A percentile compares a stretch with the other conserved stretches of the same genome.
phyloP scores from a whole-genome alignment of 768 basidiomycete species.

The Boletus huronensis region DNA sequence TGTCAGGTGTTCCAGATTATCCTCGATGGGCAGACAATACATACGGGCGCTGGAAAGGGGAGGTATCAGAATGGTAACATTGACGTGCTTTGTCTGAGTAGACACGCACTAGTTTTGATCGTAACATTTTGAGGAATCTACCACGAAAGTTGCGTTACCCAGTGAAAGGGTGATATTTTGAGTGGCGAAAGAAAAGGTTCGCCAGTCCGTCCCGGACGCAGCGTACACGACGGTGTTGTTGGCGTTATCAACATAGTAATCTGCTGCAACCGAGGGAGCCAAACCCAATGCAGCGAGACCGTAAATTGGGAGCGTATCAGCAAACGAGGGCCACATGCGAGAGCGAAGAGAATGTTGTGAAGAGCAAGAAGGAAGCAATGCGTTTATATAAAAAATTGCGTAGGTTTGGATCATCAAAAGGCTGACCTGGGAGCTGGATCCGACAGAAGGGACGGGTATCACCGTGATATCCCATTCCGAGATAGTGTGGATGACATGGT shows the following conservation, averaged over 20 bases:
- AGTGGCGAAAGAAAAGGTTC: background rate
- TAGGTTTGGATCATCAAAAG: background rate
- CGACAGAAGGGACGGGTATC: no score
- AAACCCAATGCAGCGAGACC: background rate
- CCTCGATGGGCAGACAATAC: background rate
- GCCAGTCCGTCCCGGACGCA: background rate
- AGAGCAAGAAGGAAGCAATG: background rate
- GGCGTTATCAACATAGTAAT: slow-evolving; percentile 15
- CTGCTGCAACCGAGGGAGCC: background rate
- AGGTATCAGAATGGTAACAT: background rate
- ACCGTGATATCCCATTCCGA: no score
- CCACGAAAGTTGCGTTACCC: background rate
- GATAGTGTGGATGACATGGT: no score
- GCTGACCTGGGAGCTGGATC: no score
- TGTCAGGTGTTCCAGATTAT: background rate
- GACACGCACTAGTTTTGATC: slow-evolving; percentile 13
- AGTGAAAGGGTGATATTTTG: slow-evolving; percentile 1
- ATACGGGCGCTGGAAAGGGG: slow-evolving; percentile 8
- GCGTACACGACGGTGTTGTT: slow-evolving; percentile 6
- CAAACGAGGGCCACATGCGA: background rate
- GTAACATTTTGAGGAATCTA: slow-evolving; percentile 16
- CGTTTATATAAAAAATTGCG: background rate
- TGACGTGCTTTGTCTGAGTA: background rate
- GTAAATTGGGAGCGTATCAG: background rate
- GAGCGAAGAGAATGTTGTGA: no score